Percentiles rank a stretch among this genome's conserved stretches.
Evolutionary conservation across 2,329 filamentous ascomycete genomes (phyloP).

Genomic region (Aschersonia sp.): DNA sequence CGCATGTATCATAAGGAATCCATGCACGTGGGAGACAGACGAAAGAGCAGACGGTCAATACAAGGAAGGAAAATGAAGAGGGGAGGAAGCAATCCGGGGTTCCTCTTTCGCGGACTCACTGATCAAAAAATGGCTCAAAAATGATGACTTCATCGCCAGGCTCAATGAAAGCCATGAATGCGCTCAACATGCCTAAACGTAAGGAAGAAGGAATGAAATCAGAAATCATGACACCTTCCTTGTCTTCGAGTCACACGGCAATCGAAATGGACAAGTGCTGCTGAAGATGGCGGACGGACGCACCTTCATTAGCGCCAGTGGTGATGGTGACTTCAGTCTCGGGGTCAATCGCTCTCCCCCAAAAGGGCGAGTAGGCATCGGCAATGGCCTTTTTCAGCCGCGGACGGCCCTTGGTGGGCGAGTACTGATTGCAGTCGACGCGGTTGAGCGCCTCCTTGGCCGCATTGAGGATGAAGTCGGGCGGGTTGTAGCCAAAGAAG

Average conservation of each 20-base stretch:
- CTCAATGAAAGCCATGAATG: conserved; percentile 96
- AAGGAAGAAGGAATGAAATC: not conserved
- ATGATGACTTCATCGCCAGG: conserved; percentile 91
- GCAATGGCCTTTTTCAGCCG: conserved; percentile 86
- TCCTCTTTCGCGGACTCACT: conserved; percentile 30
- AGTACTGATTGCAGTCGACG: conserved; percentile 98
- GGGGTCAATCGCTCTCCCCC: conserved; percentile 67
- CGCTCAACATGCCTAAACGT: conserved; percentile 62
- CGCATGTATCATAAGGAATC: no score
- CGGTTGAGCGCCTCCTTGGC: conserved; percentile 79
- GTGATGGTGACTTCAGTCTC: conserved; percentile 92
- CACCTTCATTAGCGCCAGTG: conserved; percentile 69
- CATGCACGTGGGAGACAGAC: no score
- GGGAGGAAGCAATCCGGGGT: not conserved
- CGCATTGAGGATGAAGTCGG: conserved; percentile 76
- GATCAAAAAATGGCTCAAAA: conserved; percentile 98
- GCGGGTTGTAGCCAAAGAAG: conserved; percentile 89
- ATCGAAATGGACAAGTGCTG: not conserved
- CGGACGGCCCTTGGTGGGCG: conserved; percentile 84
- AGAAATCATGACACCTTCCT: not conserved
- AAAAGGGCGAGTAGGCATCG: conserved; percentile 80
- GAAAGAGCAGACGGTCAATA: no score
- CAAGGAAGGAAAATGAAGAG: not conserved
- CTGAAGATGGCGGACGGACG: not conserved
- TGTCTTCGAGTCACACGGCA: no score